phyloP scores from a whole-genome alignment of 1,284 basidiomycete genomes.

The Trichosporon asahii region DNA sequence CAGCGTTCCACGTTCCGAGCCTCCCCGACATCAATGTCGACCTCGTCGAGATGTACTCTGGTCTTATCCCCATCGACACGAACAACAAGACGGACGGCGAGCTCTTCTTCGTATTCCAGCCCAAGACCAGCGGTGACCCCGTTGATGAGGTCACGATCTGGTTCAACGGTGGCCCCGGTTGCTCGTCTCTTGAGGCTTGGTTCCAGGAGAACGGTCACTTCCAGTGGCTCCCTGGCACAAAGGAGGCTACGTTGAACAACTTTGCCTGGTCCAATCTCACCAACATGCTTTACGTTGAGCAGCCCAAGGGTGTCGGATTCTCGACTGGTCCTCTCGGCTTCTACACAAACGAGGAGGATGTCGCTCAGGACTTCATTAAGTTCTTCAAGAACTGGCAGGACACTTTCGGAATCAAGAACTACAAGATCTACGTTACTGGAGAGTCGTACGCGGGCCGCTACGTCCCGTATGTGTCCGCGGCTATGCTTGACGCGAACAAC shows the following conservation, averaged over 20 bases:
- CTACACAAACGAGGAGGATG: constrained; percentile 39
- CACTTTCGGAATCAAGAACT: constrained; percentile 22
- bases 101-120: constrained; percentile 32
- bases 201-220: constrained; percentile 63
- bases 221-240: neutral
- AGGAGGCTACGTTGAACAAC: constrained; percentile 55
- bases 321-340: constrained; percentile 68
- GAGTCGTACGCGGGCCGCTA: constrained; percentile 51
- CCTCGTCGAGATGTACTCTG: constrained; percentile 26
- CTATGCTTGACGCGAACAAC: constrained; percentile 31
- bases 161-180: constrained; percentile 46
- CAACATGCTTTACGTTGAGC: constrained; percentile 53
- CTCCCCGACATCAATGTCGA: constrained; percentile 22
- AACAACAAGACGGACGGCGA: constrained; percentile 21
- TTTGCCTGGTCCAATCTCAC: constrained; percentile 73
- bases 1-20: constrained; percentile 21
- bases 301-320: constrained; percentile 77
- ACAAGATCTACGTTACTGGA: constrained; percentile 36
- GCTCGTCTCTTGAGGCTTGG: constrained; percentile 71
- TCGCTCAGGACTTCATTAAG: constrained; percentile 42
- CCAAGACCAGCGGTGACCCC: constrained; percentile 20
- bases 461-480: constrained; percentile 49
- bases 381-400: constrained; percentile 28
- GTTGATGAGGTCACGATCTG: constrained; percentile 35
- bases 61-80: constrained; percentile 24